Conservation (phyloP, 2,329 filamentous ascomycete species). For the Tolypocladium paradoxum region DNA sequence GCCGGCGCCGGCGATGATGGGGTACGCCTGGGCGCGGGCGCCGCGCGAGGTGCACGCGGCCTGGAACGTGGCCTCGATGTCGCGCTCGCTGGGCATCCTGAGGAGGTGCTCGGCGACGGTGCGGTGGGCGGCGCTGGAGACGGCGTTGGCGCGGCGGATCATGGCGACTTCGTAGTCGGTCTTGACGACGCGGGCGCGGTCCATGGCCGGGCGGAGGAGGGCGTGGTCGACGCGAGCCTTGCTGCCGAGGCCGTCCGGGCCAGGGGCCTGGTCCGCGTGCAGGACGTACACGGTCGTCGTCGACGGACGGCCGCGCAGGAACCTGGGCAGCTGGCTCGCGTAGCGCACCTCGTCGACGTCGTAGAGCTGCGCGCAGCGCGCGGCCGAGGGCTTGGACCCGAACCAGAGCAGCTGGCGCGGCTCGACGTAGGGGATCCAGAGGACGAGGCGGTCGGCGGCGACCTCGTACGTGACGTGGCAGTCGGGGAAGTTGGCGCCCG, state of each 20-base stretch:
- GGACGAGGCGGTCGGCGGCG: conserved; percentile 48
- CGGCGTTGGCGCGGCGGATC: conserved; percentile 68
- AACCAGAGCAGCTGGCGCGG: conserved; percentile 52
- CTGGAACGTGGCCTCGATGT: conserved; percentile 72
- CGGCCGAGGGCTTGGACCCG: conserved; percentile 47
- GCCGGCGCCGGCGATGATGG: conserved; percentile 78
- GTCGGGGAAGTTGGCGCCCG: conserved; percentile 42
- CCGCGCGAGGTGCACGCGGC: conserved; percentile 61
- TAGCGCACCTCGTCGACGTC: conserved; percentile 65
- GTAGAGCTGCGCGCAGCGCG: conserved; percentile 50
- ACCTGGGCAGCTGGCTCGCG: conserved; percentile 38
- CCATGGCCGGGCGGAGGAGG: conserved; percentile 59
- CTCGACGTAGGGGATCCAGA: conserved; percentile 65
- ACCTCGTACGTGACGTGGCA: conserved; percentile 49
- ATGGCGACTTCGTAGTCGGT: conserved; percentile 75
- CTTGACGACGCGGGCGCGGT: conserved; percentile 73
- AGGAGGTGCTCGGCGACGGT: conserved; percentile 56
- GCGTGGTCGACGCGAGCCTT: conserved; percentile 33
- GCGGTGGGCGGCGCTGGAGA: conserved; percentile 69
- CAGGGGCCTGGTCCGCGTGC: conserved; percentile 31
- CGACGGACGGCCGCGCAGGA: conserved; percentile 24
- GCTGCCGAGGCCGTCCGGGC: conserved; percentile 5
- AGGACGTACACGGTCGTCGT: conserved; percentile 34
- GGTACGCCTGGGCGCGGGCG: conserved; percentile 72
- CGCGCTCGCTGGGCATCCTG: conserved; percentile 61